These are phyloP conservation scores for Narthecium ossifragum DNA, from an alignment of 106 monocot genomes.

Conservation along the genomic window DNA sequence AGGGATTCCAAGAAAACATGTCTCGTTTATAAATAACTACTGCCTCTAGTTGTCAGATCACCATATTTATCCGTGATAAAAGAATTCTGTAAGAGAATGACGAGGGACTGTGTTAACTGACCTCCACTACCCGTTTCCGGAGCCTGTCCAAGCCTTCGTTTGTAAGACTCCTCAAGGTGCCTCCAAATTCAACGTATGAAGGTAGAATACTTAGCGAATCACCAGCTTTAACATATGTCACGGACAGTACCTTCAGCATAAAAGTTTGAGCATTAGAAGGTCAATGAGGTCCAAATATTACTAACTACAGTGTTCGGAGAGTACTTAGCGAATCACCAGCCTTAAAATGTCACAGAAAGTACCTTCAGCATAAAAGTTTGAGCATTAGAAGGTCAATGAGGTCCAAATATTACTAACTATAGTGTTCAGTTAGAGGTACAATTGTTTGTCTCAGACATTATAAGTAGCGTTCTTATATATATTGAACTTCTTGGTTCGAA, in stretches of 20 bases:
- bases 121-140: conserved; percentile 45
- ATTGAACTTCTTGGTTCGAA: too few relatives aligned
- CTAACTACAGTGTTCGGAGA: conserved; percentile 5
- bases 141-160: conserved; percentile 49
- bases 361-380: conserved; percentile 29
- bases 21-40: too few relatives aligned
- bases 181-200: conserved; percentile 53
- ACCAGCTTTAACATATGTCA: conserved; percentile 59
- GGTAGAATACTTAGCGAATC: conserved; percentile 22
- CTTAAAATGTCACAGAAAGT: conserved; percentile 55
- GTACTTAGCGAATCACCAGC: conserved; percentile 25
- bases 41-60: too few relatives aligned
- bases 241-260: conserved; percentile 46
- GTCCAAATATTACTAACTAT: neutral
- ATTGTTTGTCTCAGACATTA: too few relatives aligned
- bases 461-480: too few relatives aligned
- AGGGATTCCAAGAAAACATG: too few relatives aligned
- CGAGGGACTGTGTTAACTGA: neutral
- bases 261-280: neutral
- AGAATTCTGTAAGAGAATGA: conserved; percentile 3
- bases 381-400: neutral
- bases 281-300: neutral
- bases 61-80: too few relatives aligned
- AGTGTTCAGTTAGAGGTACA: conserved; percentile 6
- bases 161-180: conserved; percentile 65